Conservation (phyloP, 495 filamentous ascomycete species). For the Penicillium egyptiacum region DNA sequence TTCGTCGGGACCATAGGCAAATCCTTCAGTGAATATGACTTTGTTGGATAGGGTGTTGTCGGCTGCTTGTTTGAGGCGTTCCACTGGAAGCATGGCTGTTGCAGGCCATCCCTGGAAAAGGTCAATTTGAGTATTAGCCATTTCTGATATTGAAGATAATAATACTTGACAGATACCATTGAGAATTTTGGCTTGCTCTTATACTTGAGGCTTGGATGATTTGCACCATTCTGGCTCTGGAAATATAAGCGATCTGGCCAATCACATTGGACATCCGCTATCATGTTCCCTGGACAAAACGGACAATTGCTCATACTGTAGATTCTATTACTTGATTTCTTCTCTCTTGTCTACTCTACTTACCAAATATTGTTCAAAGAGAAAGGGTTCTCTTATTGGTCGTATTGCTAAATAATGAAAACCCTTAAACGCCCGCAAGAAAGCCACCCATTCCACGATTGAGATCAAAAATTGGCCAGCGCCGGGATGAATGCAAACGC, state of each 20-base stretch:
- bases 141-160: background rate
- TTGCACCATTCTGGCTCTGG: background rate
- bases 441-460: slow-evolving; percentile 1
- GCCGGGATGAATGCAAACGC: slow-evolving; percentile 8
- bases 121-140: slow-evolving; percentile 41
- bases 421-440: slow-evolving; percentile 4
- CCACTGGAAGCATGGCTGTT: slow-evolving; percentile 57
- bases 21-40: slow-evolving; percentile 42
- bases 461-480: background rate
- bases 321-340: background rate
- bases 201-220: background rate
- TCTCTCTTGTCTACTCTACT: background rate
- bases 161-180: background rate
- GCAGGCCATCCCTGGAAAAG: slow-evolving; percentile 64
- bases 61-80: slow-evolving; percentile 52
- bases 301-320: background rate
- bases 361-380: background rate
- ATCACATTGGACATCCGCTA: background rate
- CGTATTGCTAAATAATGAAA: slow-evolving; percentile 7
- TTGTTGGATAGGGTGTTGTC: slow-evolving; percentile 53
- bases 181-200: background rate
- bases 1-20: slow-evolving; percentile 70
- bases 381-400: background rate
- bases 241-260: slow-evolving; percentile 7
- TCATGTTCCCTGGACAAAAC: background rate